These are phyloP conservation scores for Otatea glauca DNA, from an alignment of 176 grass and related monocot species.

Conservation along the genomic window DNA sequence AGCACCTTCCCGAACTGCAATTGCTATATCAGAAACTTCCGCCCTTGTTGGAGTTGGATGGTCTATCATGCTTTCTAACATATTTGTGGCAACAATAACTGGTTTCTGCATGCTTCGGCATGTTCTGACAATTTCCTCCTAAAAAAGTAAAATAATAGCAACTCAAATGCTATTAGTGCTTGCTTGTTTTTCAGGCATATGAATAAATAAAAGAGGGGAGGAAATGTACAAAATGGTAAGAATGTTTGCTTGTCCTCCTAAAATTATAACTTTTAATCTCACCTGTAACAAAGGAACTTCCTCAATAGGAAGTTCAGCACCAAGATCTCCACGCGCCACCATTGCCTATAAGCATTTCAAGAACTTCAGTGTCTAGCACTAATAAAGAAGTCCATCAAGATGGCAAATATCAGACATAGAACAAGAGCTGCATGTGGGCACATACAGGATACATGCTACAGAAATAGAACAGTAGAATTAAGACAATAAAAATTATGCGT, in stretches of 20 bases:
- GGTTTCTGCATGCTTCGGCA: slow-evolving; percentile 90
- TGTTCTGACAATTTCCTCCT: slow-evolving; percentile 90
- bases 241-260: background rate
- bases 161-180: background rate
- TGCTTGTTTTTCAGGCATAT: slow-evolving; percentile 9
- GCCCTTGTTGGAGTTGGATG: slow-evolving; percentile 98
- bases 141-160: background rate
- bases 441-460: slow-evolving; percentile 11
- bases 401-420: background rate
- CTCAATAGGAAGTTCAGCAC: slow-evolving; percentile 97
- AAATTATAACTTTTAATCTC: slow-evolving; percentile 29
- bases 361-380: slow-evolving; percentile 45
- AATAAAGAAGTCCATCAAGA: slow-evolving; percentile 18
- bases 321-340: slow-evolving; percentile 96
- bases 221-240: slow-evolving; percentile 4
- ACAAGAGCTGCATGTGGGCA: background rate
- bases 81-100: slow-evolving; percentile 97
- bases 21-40: slow-evolving; percentile 96
- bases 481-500: slow-evolving; percentile 1
- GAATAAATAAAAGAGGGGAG: background rate
- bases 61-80: slow-evolving; percentile 98
- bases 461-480: slow-evolving; percentile 16
- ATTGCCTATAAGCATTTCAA: slow-evolving; percentile 77
- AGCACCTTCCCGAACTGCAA: slow-evolving; percentile 89
- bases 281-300: slow-evolving; percentile 97